These are phyloP conservation scores for Penicillium hesseltinei DNA, from an alignment of 2,329 filamentous ascomycete genomes.

Conservation along the genomic window DNA sequence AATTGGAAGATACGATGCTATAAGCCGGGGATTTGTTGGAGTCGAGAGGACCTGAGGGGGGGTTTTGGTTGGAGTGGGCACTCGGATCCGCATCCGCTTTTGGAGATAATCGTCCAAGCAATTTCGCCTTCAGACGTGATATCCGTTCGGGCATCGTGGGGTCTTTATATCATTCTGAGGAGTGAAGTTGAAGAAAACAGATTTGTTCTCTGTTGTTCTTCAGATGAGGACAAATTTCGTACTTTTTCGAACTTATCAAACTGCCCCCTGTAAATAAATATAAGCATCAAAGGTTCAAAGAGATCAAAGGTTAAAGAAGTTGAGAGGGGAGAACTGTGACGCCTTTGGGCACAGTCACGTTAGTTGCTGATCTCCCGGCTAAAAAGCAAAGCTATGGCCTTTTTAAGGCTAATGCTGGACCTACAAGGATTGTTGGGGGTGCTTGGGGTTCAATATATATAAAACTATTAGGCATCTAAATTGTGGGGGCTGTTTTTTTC, in stretches of 20 bases:
- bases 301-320: background rate
- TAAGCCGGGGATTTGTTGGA: conserved; percentile 23
- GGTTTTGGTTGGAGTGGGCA: conserved; percentile 24
- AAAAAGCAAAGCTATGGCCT: conserved; percentile 1
- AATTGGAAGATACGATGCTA: conserved; percentile 23
- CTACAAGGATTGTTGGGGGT: background rate
- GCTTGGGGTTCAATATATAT: background rate
- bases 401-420: background rate
- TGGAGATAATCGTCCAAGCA: conserved; percentile 39
- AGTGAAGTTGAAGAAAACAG: background rate
- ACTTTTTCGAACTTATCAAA: background rate
- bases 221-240: background rate
- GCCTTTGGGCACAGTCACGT: background rate
- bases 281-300: background rate
- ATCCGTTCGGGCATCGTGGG: conserved; percentile 34
- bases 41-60: conserved; percentile 22
- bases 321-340: background rate
- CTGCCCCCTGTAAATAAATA: too few relatives aligned
- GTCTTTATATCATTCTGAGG: conserved; percentile 1
- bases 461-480: background rate
- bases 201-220: too few relatives aligned
- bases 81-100: conserved; percentile 30
- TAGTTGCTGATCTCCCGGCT: background rate
- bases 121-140: conserved; percentile 38
- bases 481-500: background rate